Evolutionary conservation across 1,139 yeast genomes (phyloP), one percentile per base, ranked within the genome.

Genomic region (Arxiozyma telluris): DNA sequence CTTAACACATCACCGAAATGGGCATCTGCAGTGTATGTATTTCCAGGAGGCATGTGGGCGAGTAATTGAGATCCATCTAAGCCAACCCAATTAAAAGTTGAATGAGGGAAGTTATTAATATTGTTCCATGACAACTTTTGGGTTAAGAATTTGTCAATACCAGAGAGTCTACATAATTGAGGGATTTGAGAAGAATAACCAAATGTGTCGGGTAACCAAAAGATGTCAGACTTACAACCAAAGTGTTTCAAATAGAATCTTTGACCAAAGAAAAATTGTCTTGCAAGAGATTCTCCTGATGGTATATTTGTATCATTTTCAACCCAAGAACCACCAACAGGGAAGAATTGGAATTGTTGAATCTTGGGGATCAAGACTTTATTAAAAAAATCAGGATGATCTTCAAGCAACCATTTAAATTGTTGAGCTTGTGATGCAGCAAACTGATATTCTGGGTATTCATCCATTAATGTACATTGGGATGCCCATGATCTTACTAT

Each of bases 281-380:
- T 81, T 25, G 84, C 82, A 58, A 93, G 76, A 0, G 96, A 85
- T 70, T 93, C 98, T 50, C 98, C 97, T 59, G 81, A 77, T 18
- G 98, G 98, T 73, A 93, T 78, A 69, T 93, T 93, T 20, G 98
- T 91, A 69, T 93, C 98, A 68, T 89, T 87, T 71, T 93, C 98
- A 50, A 93, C 98, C 98, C 98, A 93, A 0, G 96, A 83, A 4
- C 98, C 98, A 54, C 98, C 98, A 60, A 93, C 80, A 17, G 96
- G 96, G 52, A 89, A 77, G 65, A 91, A 93, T 61, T 87, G 84
- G 53, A 87, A 87, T 42, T 81, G 80, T 52, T 80, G 74, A 53
- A 84, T 84, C 56, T 88, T 88, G 48, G 81, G 78, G 61, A 83
- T 77, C 18, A 73, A 56, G 44, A 88, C 76, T 55, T 81, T 77